Evolutionary conservation across 1,284 basidiomycete genomes (phyloP), one percentile per base, ranked within the genome.

Genomic region (Malassezia globosa): DNA sequence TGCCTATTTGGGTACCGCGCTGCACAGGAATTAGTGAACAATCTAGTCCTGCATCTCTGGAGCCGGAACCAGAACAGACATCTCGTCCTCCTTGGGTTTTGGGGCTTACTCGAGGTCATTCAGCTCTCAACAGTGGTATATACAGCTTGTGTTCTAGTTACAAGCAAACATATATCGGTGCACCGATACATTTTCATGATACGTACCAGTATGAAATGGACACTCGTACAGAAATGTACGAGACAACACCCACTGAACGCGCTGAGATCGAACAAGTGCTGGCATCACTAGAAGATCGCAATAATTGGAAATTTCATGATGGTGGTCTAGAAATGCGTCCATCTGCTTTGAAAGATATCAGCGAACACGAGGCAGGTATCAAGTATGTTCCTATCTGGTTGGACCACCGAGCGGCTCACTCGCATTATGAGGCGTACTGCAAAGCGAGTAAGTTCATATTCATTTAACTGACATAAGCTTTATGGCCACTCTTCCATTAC

Each of bases 401-500:
- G 22, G 85, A 89, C 58, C 85, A 88, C 68, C 82, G 83, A 72
- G 80, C 87, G 34, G 87, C 86, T 22, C 87, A 88, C 69, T 86
- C 84, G 0, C 88, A 94, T 73, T 95, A 95, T 59, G 73, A 75
- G 63, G 90, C 89, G 0, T 96, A 95, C 75, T 96, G 90, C 80
- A 99, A 99, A 73, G 83, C 85, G 63, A 94, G 29, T 31, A 31
- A 11, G 29, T 31, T 13, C 16, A 31, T 16, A 31, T 31, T 11
- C 11, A 2, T 31, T 31, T 31, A 31, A 31, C n/a, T n/a, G n/a
- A n/a, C 29, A 31, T 13, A 11, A 31, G 29, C 84, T 29, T 81
- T 99, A 42, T 99, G 92, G 92, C 94, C 92, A 0, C 77, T 96
- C 23, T 94, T 97, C 79, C 94, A 97, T 76, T 97, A 97, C 72